Conservation (phyloP, 2,329 filamentous ascomycete genomes). For the Ramularia endophylla region DNA sequence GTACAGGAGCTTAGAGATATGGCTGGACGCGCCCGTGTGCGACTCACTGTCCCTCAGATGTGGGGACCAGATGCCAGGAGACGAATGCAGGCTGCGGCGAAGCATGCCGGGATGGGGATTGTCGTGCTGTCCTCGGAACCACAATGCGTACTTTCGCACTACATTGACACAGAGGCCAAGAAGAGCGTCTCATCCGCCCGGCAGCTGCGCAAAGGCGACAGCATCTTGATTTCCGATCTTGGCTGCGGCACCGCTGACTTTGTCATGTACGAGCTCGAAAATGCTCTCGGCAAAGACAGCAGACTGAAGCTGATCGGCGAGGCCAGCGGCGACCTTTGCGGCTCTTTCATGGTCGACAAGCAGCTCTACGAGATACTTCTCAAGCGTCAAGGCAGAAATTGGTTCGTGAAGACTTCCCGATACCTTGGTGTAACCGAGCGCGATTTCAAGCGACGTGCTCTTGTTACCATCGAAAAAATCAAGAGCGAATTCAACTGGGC, state of each 20-base stretch:
- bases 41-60: slow-evolving; percentile 12
- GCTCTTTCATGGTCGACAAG: slow-evolving; percentile 9
- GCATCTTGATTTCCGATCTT: slow-evolving; percentile 7
- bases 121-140: slow-evolving; percentile 12
- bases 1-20: slow-evolving; percentile 1
- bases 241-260: slow-evolving; percentile 11
- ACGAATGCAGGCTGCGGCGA: slow-evolving; percentile 12
- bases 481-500: slow-evolving; percentile 3
- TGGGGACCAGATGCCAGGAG: slow-evolving; percentile 8
- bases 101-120: slow-evolving; percentile 6
- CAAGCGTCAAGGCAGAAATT: not conserved
- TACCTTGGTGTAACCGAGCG: slow-evolving; percentile 2
- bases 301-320: slow-evolving; percentile 5
- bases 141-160: slow-evolving; percentile 11
- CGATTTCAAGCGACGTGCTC: slow-evolving; percentile 7
- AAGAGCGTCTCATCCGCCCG: not conserved
- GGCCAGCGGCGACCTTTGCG: slow-evolving; percentile 10
- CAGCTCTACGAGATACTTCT: slow-evolving; percentile 2
- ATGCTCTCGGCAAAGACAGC: slow-evolving; percentile 4
- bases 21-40: slow-evolving; percentile 1
- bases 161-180: slow-evolving; percentile 3
- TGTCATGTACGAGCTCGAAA: slow-evolving; percentile 2
- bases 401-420: not conserved
- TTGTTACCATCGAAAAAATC: slow-evolving; percentile 5
- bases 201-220: slow-evolving; percentile 6